Evolutionary conservation across 116 monocot species (phyloP).

Genomic region (Zostera marina): DNA sequence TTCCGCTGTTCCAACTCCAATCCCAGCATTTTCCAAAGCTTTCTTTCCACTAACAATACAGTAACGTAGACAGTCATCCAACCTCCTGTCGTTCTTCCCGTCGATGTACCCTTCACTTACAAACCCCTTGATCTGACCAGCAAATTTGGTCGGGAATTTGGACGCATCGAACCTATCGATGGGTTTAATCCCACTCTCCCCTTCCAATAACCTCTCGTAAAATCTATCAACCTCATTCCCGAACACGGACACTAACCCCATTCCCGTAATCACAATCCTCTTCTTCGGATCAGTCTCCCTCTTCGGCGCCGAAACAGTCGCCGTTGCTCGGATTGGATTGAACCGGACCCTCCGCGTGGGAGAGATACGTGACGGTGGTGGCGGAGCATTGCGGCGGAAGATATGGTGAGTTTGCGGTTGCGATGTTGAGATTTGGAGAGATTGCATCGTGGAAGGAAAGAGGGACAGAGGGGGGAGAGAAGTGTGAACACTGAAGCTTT

Average conservation of each 20-base stretch:
- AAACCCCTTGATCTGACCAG: slow-evolving; percentile 71
- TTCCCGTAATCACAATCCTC: slow-evolving; percentile 88
- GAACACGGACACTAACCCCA: slow-evolving; percentile 95
- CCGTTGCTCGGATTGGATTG: slow-evolving; percentile 8
- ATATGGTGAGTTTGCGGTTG: neutral
- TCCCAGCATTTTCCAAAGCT: slow-evolving; percentile 50
- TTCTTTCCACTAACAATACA: slow-evolving; percentile 73
- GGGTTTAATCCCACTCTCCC: slow-evolving; percentile 69
- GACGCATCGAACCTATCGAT: slow-evolving; percentile 93
- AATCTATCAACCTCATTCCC: slow-evolving; percentile 82
- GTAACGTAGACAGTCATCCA: slow-evolving; percentile 61
- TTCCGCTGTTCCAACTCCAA: slow-evolving; percentile 25
- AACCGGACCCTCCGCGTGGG: neutral
- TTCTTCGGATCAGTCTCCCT: slow-evolving; percentile 96
- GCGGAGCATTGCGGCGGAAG: slow-evolving; percentile 3
- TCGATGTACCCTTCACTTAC: slow-evolving; percentile 63
- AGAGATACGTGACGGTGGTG: neutral
- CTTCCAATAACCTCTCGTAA: slow-evolving; percentile 74
- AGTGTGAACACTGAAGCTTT: no score
- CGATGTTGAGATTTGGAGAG: slow-evolving; percentile 13
- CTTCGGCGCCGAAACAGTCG: slow-evolving; percentile 30
- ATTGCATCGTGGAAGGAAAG: slow-evolving; percentile 10
- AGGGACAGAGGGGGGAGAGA: neutral
- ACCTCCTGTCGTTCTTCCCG: slow-evolving; percentile 65
- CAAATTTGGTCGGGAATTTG: slow-evolving; percentile 61